Evolutionary conservation across 2,329 filamentous ascomycete species (phyloP), one percentile per base, ranked within the genome.

Genomic region (Sporothrix phasma): DNA sequence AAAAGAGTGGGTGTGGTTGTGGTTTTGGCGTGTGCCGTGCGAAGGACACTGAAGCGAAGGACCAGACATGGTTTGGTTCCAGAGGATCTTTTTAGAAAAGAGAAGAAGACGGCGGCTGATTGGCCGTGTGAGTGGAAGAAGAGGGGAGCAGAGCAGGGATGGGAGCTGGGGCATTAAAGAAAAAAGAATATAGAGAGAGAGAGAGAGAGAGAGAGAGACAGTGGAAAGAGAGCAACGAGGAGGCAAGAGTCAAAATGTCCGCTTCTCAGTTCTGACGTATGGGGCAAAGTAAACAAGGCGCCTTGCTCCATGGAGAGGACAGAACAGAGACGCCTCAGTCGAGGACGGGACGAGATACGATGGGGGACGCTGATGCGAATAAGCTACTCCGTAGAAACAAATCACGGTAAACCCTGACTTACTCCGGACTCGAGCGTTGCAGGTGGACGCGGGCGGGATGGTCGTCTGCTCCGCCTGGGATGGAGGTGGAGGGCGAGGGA

Each of bases 1-100:
- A 39, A 15, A 43, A 5, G n/a, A n/a, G 5, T 17, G 45, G 31
- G 61, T 54, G 60, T 54, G 46, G 59, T 51, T 62, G 46, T 34
- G 54, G 61, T 59, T 26, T 46, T 61, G 61, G 61, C 29, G 63
- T 60, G 61, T 66, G 62, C 62, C 46, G 61, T 64, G 62, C 62
- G n/a, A n/a, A 66, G 58, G 34, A 66, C 19, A 43, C 29, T 13
- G 34, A 37, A 37, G 34, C 34, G 24, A 45, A 58, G 49, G 34
- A 51, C 43, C 43, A 49, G 31, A 34, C n/a, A 64, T 64, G 62
- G 54, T 60, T 63, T 49, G 37, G 46, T 43, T 56, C 61, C 61
- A 63, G 39, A 45, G 8, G 34, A 37, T 13, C 5, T 11, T 11
- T 11, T 11, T 11, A 37, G 13, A 13, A 37, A 13, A 13, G 34